These are phyloP conservation scores for Xylariaceae sp. DNA, from an alignment of 2,329 filamentous ascomycete genomes.

Conservation along the genomic window DNA sequence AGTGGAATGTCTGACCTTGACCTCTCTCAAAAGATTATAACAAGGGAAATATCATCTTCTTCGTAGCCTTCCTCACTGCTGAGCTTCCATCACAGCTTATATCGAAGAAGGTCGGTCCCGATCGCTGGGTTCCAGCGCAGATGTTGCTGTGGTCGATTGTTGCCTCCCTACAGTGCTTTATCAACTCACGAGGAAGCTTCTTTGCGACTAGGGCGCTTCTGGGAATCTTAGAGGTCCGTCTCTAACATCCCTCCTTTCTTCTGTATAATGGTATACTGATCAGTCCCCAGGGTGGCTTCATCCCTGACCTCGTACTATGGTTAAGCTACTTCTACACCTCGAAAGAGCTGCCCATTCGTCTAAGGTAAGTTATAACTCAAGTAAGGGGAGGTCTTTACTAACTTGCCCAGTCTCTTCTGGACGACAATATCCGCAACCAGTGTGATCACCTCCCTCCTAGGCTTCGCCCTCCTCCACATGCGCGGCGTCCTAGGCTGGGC, in stretches of 20 bases:
- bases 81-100: conserved; percentile 58
- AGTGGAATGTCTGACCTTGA: conserved; percentile 3
- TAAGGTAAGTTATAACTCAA: too few species aligned
- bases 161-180: conserved; percentile 27
- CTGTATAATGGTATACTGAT: background rate
- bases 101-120: conserved; percentile 44
- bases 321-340: conserved; percentile 34
- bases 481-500: conserved; percentile 35
- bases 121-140: conserved; percentile 32
- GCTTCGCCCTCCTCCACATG: conserved; percentile 35
- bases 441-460: conserved; percentile 34
- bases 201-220: conserved; percentile 25
- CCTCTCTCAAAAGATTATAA: conserved; percentile 40
- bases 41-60: conserved; percentile 50
- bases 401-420: conserved; percentile 34
- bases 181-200: conserved; percentile 26
- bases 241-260: too few species aligned
- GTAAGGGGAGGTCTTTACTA: background rate
- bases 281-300: conserved; percentile 30
- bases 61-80: conserved; percentile 48
- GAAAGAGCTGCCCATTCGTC: conserved; percentile 36
- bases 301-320: conserved; percentile 33
- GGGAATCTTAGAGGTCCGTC: conserved; percentile 27
- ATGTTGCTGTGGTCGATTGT: conserved; percentile 32
- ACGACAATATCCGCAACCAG: conserved; percentile 32